Percentiles rank a stretch among this genome's conserved stretches.
Evolutionary conservation across 495 filamentous ascomycete species (phyloP).

Genomic region (Aspergillus cavernicola): DNA sequence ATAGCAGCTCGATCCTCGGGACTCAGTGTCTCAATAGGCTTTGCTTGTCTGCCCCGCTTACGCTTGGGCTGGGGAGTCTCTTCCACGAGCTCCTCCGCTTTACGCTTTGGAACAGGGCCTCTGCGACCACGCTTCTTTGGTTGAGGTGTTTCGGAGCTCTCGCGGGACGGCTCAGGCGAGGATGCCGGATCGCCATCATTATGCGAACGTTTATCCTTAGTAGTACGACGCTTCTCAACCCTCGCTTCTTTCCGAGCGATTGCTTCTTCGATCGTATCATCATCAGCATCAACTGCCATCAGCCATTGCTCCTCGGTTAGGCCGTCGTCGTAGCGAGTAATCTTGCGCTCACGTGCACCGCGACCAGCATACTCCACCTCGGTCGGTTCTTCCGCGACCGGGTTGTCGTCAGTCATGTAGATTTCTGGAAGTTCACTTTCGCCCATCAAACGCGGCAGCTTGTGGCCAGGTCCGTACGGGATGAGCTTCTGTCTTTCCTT

Average conservation of each 20-base stretch:
- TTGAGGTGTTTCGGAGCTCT: constrained; percentile 69
- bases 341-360: constrained; percentile 88
- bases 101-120: constrained; percentile 77
- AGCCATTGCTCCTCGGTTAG: constrained; percentile 98
- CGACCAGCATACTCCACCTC: constrained; percentile 75
- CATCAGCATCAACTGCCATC: constrained; percentile 88
- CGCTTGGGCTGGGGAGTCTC: constrained; percentile 75
- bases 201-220: constrained; percentile 60
- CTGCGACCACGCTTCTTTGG: constrained; percentile 61
- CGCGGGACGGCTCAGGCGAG: constrained; percentile 71
- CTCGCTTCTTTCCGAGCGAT: constrained; percentile 84
- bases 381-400: constrained; percentile 66
- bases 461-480: constrained; percentile 65
- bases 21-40: constrained; percentile 52
- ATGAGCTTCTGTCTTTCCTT: constrained; percentile 60
- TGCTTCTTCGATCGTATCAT: constrained; percentile 89
- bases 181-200: constrained; percentile 51
- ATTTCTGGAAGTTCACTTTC: constrained; percentile 91
- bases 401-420: constrained; percentile 82
- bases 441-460: constrained; percentile 72
- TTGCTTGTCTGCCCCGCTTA: constrained; percentile 74
- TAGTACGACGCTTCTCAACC: constrained; percentile 71
- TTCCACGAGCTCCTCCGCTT: constrained; percentile 74
- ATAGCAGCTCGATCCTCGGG: constrained; percentile 51
- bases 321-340: constrained; percentile 94